These are phyloP conservation scores for Xylogone sp. DNA, from an alignment of 2,329 filamentous ascomycete species.

Conservation along the genomic window DNA sequence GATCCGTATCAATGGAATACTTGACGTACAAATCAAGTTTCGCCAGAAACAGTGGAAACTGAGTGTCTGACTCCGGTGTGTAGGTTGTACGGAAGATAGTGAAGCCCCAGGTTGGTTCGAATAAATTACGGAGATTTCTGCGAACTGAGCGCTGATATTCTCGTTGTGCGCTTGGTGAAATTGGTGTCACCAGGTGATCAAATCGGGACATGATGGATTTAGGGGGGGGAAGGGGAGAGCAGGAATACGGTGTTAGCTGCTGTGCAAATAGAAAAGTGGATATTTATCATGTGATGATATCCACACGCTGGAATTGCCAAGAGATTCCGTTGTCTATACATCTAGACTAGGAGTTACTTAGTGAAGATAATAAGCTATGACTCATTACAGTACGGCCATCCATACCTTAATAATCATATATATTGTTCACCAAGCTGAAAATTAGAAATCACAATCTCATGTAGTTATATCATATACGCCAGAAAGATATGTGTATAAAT, in stretches of 20 bases:
- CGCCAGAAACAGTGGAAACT: constrained; percentile 4
- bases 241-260: neutral
- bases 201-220: neutral
- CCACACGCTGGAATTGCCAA: too few species aligned
- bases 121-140: constrained; percentile 1
- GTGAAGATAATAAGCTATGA: too few species aligned
- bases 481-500: too few species aligned
- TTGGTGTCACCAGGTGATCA: constrained; percentile 1
- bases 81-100: constrained; percentile 1
- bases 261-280: too few species aligned
- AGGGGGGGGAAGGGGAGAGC: neutral
- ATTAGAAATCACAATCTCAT: too few species aligned
- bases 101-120: constrained; percentile 2
- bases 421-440: too few species aligned
- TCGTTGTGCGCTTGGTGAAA: neutral
- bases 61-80: constrained; percentile 2
- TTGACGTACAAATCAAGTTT: constrained; percentile 1
- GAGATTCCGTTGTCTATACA: too few species aligned
- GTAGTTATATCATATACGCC: too few species aligned
- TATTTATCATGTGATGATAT: too few species aligned
- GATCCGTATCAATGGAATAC: constrained; percentile 1
- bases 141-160: constrained; percentile 1
- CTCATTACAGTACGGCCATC: too few species aligned
- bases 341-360: too few species aligned
- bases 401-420: too few species aligned